Evolutionary conservation across 495 filamentous ascomycete species (phyloP).

Genomic region (Parathielavia appendiculata): DNA sequence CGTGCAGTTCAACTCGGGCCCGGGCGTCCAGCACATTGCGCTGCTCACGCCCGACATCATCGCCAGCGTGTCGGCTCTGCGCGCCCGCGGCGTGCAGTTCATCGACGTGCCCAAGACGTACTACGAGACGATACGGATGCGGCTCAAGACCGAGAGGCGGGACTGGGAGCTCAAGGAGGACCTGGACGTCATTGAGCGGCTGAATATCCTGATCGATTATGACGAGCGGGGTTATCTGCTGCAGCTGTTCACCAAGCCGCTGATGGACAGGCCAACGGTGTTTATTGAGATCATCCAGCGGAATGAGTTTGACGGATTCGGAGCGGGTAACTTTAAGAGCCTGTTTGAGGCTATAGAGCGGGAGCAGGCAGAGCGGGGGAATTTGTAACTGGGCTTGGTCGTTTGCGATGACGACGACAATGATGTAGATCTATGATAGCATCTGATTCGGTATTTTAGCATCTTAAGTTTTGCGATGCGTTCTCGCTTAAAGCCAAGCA

Average conservation of each 20-base stretch:
- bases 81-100: slow-evolving; percentile 78
- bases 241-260: slow-evolving; percentile 83
- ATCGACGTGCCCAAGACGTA: slow-evolving; percentile 79
- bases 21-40: slow-evolving; percentile 89
- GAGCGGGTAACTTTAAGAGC: slow-evolving; percentile 91
- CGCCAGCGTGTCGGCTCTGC: slow-evolving; percentile 63
- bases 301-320: slow-evolving; percentile 81
- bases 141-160: slow-evolving; percentile 53
- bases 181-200: slow-evolving; percentile 60
- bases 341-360: slow-evolving; percentile 89
- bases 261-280: slow-evolving; percentile 89
- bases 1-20: slow-evolving; percentile 76
- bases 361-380: slow-evolving; percentile 78
- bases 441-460: not conserved
- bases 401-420: not conserved
- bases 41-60: slow-evolving; percentile 77
- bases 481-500: not conserved
- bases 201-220: slow-evolving; percentile 88
- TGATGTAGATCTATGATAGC: slow-evolving; percentile 3
- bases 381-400: slow-evolving; percentile 48
- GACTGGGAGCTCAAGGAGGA: slow-evolving; percentile 62
- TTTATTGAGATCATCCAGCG: slow-evolving; percentile 93
- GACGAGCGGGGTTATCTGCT: slow-evolving; percentile 82
- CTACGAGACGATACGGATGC: slow-evolving; percentile 66
- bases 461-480: not conserved